Percentiles rank a stretch among this genome's conserved stretches.
phyloP scores from a whole-genome alignment of 2,329 filamentous ascomycete species.

The Falciphora oryzae region DNA sequence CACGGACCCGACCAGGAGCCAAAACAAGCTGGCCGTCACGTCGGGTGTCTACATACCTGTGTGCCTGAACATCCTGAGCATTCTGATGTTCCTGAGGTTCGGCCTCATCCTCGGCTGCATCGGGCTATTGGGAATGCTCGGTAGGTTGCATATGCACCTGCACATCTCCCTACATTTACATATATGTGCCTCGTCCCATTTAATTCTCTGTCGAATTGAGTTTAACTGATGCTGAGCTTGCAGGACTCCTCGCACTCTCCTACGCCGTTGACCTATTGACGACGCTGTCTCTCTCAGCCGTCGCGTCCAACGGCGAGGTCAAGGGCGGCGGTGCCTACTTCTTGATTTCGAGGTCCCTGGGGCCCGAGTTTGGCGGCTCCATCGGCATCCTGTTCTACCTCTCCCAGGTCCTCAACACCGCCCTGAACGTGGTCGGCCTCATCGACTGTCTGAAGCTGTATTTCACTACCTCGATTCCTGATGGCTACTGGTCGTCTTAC shows the following conservation, averaged over 20 bases:
- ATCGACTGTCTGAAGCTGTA: conserved; percentile 78
- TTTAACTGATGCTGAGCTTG: background rate
- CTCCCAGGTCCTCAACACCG: conserved; percentile 83
- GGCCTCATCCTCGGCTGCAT: conserved; percentile 77
- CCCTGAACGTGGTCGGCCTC: conserved; percentile 80
- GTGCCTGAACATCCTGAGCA: conserved; percentile 83
- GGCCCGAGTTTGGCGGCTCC: conserved; percentile 82
- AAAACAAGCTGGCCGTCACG: conserved; percentile 65
- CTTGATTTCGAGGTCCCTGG: conserved; percentile 77
- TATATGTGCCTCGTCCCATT: background rate
- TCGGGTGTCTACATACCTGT: conserved; percentile 82
- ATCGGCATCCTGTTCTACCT: conserved; percentile 86
- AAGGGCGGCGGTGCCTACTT: conserved; percentile 86
- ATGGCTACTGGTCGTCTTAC: conserved; percentile 73
- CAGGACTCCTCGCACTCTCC: conserved; percentile 67
- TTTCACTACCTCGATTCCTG: conserved; percentile 59
- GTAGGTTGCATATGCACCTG: conserved; percentile 37
- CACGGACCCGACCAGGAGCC: conserved; percentile 23
- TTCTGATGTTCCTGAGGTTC: conserved; percentile 88
- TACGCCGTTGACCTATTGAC: conserved; percentile 81
- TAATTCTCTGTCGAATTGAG: background rate
- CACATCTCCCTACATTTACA: conserved; percentile 12
- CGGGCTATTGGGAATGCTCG: conserved; percentile 73
- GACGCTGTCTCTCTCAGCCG: conserved; percentile 78
- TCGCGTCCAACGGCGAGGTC: conserved; percentile 85